phyloP scores from a whole-genome alignment of 305 asterid species.

The Fraxinus sp. region DNA sequence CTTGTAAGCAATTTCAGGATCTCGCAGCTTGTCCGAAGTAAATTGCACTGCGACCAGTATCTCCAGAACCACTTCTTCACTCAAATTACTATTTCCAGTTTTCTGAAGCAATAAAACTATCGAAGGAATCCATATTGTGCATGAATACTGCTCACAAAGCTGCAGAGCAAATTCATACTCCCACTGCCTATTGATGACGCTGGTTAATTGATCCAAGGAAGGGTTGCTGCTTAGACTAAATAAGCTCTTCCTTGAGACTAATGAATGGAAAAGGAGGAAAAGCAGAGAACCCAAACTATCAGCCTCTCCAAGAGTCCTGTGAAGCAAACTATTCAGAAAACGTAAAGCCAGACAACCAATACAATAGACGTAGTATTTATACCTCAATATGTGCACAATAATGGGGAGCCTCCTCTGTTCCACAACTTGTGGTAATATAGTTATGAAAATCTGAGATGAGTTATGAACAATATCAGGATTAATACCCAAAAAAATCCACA shows the following conservation, averaged over 20 bases:
- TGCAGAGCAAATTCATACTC: conserved; percentile 68
- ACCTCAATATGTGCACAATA: conserved; percentile 68
- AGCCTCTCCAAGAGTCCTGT: conserved; percentile 81
- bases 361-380: conserved; percentile 20
- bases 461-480: conserved; percentile 20
- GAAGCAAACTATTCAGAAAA: conserved; percentile 36
- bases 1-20: conserved; percentile 75
- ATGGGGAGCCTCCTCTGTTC: conserved; percentile 66
- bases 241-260: conserved; percentile 48
- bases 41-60: conserved; percentile 57
- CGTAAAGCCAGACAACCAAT: conserved; percentile 6
- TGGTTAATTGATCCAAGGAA: conserved; percentile 39
- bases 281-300: conserved; percentile 74
- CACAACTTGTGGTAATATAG: conserved; percentile 69
- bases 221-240: conserved; percentile 33
- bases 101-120: conserved; percentile 58
- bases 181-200: conserved; percentile 55
- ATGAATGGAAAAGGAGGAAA: conserved; percentile 65
- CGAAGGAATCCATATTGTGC: conserved; percentile 81
- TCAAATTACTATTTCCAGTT: conserved; percentile 40
- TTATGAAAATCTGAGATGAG: conserved; percentile 65
- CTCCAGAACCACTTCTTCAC: conserved; percentile 48
- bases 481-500: conserved; percentile 2
- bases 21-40: conserved; percentile 63
- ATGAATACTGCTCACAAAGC: conserved; percentile 69